phyloP scores from a whole-genome alignment of 2,329 filamentous ascomycete species.

The Pyricularia grisea region DNA sequence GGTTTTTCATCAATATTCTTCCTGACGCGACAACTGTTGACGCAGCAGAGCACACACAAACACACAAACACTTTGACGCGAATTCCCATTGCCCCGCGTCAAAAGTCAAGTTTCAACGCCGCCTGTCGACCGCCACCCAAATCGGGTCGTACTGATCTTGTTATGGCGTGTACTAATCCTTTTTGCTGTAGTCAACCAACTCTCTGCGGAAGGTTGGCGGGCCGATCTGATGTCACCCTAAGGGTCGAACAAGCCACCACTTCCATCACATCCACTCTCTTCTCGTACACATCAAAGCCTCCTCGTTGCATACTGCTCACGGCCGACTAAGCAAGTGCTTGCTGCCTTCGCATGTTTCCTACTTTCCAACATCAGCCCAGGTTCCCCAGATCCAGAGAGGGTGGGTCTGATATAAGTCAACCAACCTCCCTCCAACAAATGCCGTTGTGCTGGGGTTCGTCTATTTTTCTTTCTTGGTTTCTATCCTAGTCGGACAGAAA shows the following conservation, averaged over 20 bases:
- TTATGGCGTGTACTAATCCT: background rate
- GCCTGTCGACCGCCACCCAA: background rate
- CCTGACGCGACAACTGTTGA: background rate
- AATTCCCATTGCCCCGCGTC: background rate
- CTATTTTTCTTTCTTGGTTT: background rate
- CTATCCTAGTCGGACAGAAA: background rate
- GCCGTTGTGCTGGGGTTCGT: background rate
- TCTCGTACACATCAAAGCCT: background rate
- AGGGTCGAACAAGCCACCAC: background rate
- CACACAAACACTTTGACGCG: background rate
- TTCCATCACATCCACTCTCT: background rate
- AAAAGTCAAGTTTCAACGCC: background rate
- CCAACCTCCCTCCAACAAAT: background rate
- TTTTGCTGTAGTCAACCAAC: background rate
- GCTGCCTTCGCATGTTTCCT: background rate
- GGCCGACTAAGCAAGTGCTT: conserved; percentile 1
- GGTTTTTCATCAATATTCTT: background rate
- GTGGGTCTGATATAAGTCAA: conserved; percentile 1
- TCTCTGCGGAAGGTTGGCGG: background rate
- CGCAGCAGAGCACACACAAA: too few species aligned
- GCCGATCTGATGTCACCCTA: background rate
- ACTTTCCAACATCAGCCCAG: background rate
- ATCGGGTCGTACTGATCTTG: background rate
- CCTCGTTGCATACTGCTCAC: background rate
- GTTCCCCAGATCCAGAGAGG: background rate